These are phyloP conservation scores for Hygrocybe coccinea DNA, from an alignment of 768 basidiomycete species.

Conservation along the genomic window DNA sequence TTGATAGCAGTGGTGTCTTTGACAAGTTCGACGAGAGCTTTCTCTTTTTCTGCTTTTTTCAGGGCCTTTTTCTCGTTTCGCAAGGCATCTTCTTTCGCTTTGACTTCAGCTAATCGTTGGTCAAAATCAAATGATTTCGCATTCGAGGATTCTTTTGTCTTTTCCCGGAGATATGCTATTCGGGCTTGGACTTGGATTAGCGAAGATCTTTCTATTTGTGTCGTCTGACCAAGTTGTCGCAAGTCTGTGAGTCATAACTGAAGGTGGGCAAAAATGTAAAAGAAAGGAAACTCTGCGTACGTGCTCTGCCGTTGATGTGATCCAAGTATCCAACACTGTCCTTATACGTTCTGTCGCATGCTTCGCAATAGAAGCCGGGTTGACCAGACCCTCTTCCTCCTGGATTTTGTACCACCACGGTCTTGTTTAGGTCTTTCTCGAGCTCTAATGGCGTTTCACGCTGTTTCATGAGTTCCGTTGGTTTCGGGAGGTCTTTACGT, in stretches of 20 bases:
- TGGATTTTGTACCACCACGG: slow-evolving; percentile 85
- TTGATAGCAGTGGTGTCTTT: slow-evolving; percentile 39
- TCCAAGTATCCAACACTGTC: slow-evolving; percentile 93
- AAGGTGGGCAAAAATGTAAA: neutral
- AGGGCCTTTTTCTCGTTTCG: slow-evolving; percentile 73
- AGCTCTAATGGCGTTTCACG: slow-evolving; percentile 82
- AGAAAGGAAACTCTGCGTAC: slow-evolving; percentile 51
- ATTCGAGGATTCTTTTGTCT: slow-evolving; percentile 74
- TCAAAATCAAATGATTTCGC: slow-evolving; percentile 96
- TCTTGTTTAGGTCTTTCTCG: slow-evolving; percentile 93
- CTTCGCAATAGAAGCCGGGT: slow-evolving; percentile 91
- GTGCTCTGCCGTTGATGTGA: slow-evolving; percentile 90
- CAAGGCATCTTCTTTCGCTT: slow-evolving; percentile 59
- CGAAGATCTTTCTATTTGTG: slow-evolving; percentile 84
- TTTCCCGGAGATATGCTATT: slow-evolving; percentile 83
- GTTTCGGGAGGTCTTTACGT: slow-evolving; percentile 81
- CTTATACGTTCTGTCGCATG: slow-evolving; percentile 87
- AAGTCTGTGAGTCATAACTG: slow-evolving; percentile 55
- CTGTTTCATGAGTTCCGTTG: slow-evolving; percentile 88
- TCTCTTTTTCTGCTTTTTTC: slow-evolving; percentile 75
- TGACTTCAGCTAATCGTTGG: slow-evolving; percentile 77
- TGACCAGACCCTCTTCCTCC: slow-evolving; percentile 82
- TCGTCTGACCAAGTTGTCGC: slow-evolving; percentile 91
- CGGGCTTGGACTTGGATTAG: slow-evolving; percentile 87
- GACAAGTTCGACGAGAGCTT: slow-evolving; percentile 60